A percentile compares a stretch with the other conserved stretches of the same genome.
These are phyloP conservation scores for Flaveria ramosissima DNA, from an alignment of 129 eudicot species.

Conservation along the genomic window DNA sequence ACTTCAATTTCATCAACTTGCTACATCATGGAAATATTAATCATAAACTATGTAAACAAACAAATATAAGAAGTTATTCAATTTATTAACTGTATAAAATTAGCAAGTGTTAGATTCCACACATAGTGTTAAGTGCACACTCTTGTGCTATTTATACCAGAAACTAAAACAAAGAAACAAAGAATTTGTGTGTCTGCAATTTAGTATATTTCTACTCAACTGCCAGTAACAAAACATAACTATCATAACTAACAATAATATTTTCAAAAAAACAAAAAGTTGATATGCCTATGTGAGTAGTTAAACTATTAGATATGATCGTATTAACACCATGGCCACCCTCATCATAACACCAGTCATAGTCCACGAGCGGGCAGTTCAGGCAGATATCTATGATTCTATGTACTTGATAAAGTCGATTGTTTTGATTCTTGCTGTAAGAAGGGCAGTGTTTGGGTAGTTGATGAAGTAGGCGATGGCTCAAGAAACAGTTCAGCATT, in stretches of 20 bases:
- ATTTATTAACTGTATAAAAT: not conserved
- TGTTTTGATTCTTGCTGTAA: not conserved
- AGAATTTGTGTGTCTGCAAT: not conserved
- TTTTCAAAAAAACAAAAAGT: slow-evolving; percentile 12
- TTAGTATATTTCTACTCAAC: not conserved
- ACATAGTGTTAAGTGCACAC: too few relatives aligned
- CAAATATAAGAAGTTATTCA: not conserved
- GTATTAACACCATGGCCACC: slow-evolving; percentile 8
- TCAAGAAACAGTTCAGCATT: not conserved
- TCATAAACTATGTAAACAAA: not conserved
- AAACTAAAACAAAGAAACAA: too few relatives aligned
- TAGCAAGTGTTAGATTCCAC: too few relatives aligned
- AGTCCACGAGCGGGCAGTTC: not conserved
- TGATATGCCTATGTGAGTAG: slow-evolving; percentile 8
- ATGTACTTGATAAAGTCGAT: slow-evolving; percentile 13
- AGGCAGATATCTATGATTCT: not conserved
- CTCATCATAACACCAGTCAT: slow-evolving; percentile 7
- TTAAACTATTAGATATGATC: slow-evolving; percentile 21
- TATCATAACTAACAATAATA: not conserved
- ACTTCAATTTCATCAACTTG: too few relatives aligned
- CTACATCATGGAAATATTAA: too few relatives aligned
- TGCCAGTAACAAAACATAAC: not conserved
- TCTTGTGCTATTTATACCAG: too few relatives aligned
- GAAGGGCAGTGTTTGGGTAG: slow-evolving; percentile 19
- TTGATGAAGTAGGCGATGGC: not conserved